Evolutionary conservation across 2,329 filamentous ascomycete genomes (phyloP).

Genomic region (Byssoonygena ceratinophila): DNA sequence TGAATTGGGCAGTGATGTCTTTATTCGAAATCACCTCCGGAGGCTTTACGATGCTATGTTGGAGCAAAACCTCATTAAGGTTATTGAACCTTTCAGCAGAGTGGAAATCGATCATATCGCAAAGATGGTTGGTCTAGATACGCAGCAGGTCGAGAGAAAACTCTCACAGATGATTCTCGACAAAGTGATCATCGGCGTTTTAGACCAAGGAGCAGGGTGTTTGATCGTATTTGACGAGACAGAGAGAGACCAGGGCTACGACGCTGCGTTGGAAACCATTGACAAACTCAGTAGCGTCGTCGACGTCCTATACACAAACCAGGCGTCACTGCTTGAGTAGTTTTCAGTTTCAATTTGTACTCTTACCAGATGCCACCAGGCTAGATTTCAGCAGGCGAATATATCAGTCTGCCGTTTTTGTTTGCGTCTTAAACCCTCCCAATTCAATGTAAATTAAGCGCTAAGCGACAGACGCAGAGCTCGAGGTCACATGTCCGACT

Average conservation of each 20-base stretch:
- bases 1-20: slow-evolving; percentile 86
- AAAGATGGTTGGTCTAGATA: slow-evolving; percentile 94
- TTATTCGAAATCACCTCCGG: slow-evolving; percentile 93
- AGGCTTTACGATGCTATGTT: slow-evolving; percentile 96
- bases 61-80: slow-evolving; percentile 98
- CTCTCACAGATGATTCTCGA: slow-evolving; percentile 99
- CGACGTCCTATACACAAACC: slow-evolving; percentile 94
- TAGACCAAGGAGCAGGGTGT: slow-evolving; percentile 96
- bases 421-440: not conserved
- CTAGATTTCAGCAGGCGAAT: not conserved
- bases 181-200: slow-evolving; percentile 93
- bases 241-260: slow-evolving; percentile 84
- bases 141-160: slow-evolving; percentile 94
- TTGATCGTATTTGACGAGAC: slow-evolving; percentile 96
- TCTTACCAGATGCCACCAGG: not conserved
- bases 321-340: slow-evolving; percentile 89
- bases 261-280: slow-evolving; percentile 85
- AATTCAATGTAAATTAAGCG: slow-evolving; percentile 2
- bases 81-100: slow-evolving; percentile 95
- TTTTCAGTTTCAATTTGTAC: not conserved
- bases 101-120: slow-evolving; percentile 96
- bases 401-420: not conserved
- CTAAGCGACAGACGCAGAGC: slow-evolving; percentile 5
- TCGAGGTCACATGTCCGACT: not conserved
- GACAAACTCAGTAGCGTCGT: slow-evolving; percentile 96